Percentiles rank a stretch among this genome's conserved stretches.
Conservation (phyloP, 768 basidiomycete species). For the Amanita pallidorosea region DNA sequence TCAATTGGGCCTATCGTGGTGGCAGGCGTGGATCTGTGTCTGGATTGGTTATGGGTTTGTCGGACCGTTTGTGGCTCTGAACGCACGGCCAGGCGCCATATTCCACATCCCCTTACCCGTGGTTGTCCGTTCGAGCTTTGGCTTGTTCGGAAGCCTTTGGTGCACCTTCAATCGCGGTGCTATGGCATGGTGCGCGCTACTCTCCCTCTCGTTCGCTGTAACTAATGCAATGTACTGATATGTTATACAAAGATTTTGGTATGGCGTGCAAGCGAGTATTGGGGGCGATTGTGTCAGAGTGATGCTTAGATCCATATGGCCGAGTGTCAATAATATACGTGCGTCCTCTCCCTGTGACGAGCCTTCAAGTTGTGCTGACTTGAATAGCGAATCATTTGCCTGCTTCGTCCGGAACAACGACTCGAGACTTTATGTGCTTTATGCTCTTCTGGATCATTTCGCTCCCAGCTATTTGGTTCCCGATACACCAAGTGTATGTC, state of each 20-base stretch:
- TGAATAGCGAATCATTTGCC: slow-evolving; percentile 59
- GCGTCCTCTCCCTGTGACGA: slow-evolving; percentile 14
- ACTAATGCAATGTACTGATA: neutral
- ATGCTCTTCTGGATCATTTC: slow-evolving; percentile 81
- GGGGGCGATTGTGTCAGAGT: slow-evolving; percentile 72
- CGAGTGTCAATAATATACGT: slow-evolving; percentile 58
- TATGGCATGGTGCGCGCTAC: slow-evolving; percentile 51
- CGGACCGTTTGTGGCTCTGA: slow-evolving; percentile 65
- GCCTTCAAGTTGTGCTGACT: neutral
- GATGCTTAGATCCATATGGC: slow-evolving; percentile 71
- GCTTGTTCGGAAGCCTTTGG: slow-evolving; percentile 71
- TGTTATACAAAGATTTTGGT: slow-evolving; percentile 47
- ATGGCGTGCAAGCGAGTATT: slow-evolving; percentile 72
- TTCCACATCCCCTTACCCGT: slow-evolving; percentile 74
- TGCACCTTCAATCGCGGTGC: slow-evolving; percentile 66
- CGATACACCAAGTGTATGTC: slow-evolving; percentile 67
- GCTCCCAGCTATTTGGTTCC: slow-evolving; percentile 74
- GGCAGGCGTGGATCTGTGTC: slow-evolving; percentile 78
- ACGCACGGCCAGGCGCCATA: slow-evolving; percentile 68
- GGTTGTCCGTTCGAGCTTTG: slow-evolving; percentile 67
- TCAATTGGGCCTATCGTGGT: slow-evolving; percentile 65
- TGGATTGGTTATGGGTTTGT: slow-evolving; percentile 53
- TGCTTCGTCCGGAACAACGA: slow-evolving; percentile 62
- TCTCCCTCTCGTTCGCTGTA: neutral
- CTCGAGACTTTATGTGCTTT: slow-evolving; percentile 72